Evolutionary conservation across 305 asterid genomes (phyloP).

Genomic region (Fraxinus platypoda): DNA sequence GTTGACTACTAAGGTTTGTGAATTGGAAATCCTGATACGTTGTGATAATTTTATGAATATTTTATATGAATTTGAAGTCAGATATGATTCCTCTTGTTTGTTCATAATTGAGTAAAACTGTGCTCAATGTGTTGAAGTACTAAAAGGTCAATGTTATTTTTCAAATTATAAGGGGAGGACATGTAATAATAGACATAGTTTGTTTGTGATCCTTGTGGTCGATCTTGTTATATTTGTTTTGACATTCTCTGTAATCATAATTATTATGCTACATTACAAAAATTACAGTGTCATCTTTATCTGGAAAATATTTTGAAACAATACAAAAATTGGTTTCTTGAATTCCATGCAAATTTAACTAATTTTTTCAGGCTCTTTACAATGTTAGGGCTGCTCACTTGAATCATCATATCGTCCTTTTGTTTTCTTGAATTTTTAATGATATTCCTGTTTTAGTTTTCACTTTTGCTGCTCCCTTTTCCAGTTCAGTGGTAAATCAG

Average conservation of each 20-base stretch:
- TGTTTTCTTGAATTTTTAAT: background rate
- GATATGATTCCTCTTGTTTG: background rate
- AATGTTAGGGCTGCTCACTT: background rate
- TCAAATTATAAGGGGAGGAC: no score
- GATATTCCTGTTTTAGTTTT: background rate
- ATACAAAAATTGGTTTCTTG: no score
- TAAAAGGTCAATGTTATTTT: no score
- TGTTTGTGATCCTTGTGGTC: no score
- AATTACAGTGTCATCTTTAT: no score
- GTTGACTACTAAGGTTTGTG: slow-evolving; percentile 56
- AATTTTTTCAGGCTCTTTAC: background rate
- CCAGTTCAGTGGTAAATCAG: slow-evolving; percentile 76
- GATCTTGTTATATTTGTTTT: no score
- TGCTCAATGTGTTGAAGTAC: background rate
- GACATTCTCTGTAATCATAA: no score
- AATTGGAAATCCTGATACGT: background rate
- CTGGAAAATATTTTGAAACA: background rate
- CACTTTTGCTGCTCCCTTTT: slow-evolving; percentile 5
- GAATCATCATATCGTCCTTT: background rate
- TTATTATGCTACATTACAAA: no score
- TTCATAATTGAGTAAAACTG: background rate
- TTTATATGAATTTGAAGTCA: background rate
- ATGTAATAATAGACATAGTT: no score
- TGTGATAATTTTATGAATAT: background rate
- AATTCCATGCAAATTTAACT: background rate